These are phyloP conservation scores for Cornus kousa DNA, from an alignment of 148 eudicot genomes.

Conservation along the genomic window DNA sequence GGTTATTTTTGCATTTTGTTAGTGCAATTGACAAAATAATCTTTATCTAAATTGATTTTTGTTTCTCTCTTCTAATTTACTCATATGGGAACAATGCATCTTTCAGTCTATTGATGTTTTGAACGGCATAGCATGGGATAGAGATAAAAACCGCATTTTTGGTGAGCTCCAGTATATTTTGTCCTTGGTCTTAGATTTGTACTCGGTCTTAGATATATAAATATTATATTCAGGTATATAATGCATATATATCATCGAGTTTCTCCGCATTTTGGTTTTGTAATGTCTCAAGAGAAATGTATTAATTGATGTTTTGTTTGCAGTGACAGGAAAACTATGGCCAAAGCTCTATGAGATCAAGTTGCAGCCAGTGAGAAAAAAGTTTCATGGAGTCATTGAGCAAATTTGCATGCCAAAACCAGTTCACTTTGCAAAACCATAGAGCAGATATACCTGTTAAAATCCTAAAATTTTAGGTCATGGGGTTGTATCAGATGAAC, in stretches of 20 bases:
- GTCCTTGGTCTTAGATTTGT: not conserved
- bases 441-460: not conserved
- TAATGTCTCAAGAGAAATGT: not conserved
- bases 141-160: constrained; percentile 54
- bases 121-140: constrained; percentile 98
- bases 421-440: constrained; percentile 27
- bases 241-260: not conserved
- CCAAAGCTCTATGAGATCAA: constrained; percentile 89
- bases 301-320: not conserved
- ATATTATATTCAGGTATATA: too few species aligned
- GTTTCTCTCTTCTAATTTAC: not conserved
- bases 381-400: constrained; percentile 33
- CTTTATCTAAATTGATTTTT: not conserved
- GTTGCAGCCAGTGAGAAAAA: constrained; percentile 47
- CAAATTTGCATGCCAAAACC: constrained; percentile 46
- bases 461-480: not conserved
- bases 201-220: not conserved
- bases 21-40: not conserved
- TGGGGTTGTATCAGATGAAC: not conserved
- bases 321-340: constrained; percentile 97
- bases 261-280: not conserved
- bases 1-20: not conserved
- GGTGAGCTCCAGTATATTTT: constrained; percentile 44
- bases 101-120: constrained; percentile 75
- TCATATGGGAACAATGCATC: not conserved